Percentiles rank a stretch among this genome's conserved stretches.
phyloP scores from a whole-genome alignment of 306 rosid genomes.

The Cucumis sativus region Cucumber_9930_V3 NC_026657.2:3565001-3565500 shows the following conservation, averaged over 20 bases:
- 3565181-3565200: conserved; percentile 35
- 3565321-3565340: conserved; percentile 28
- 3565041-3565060: conserved; percentile 83
- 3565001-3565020: conserved; percentile 97
- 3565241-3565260: conserved; percentile 30
- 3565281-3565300: conserved; percentile 57
- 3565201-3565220: conserved; percentile 37
- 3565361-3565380: conserved; percentile 28
- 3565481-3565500: conserved; percentile 27
- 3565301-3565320: conserved; percentile 57
- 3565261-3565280: conserved; percentile 39
- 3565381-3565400: conserved; percentile 30
- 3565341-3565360: conserved; percentile 33
- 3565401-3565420: conserved; percentile 41
- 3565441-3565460: conserved; percentile 27
- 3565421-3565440: conserved; percentile 32
- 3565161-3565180: conserved; percentile 43
- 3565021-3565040: conserved; percentile 88
- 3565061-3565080: conserved; percentile 92
- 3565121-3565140: conserved; percentile 93
- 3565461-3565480: conserved; percentile 33
- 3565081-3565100: conserved; percentile 91
- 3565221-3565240: conserved; percentile 40
- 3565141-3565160: conserved; percentile 71
- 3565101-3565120: conserved; percentile 96